Conservation (phyloP, 805 yeast genomes). For the Wickerhamomyces chambardii region DNA sequence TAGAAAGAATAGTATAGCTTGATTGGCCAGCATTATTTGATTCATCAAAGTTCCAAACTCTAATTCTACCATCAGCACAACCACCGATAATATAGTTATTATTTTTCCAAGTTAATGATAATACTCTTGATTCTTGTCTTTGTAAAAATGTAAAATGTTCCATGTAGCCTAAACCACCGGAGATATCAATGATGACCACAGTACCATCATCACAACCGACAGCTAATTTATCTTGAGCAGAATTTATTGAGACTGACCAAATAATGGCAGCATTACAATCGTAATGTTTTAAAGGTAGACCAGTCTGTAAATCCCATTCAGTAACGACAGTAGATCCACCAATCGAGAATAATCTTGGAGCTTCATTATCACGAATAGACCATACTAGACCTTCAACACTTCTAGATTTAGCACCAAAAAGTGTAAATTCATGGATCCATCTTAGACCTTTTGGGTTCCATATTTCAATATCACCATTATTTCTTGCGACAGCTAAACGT, state of each 20-base stretch:
- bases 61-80: conserved; percentile 87
- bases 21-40: no score
- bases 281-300: conserved; percentile 62
- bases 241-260: conserved; percentile 76
- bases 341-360: conserved; percentile 74
- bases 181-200: conserved; percentile 73
- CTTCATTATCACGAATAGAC: conserved; percentile 42
- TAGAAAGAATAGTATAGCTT: conserved; percentile 64
- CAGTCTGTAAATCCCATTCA: conserved; percentile 82
- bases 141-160: conserved; percentile 72
- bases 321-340: conserved; percentile 90
- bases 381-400: conserved; percentile 88
- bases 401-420: conserved; percentile 75
- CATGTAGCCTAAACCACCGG: conserved; percentile 78
- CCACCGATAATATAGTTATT: conserved; percentile 75
- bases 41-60: conserved; percentile 57
- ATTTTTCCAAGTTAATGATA: conserved; percentile 70
- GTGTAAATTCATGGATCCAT: conserved; percentile 71
- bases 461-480: conserved; percentile 91
- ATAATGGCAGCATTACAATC: conserved; percentile 92
- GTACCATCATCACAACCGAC: conserved; percentile 96
- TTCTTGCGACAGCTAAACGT: conserved; percentile 84
- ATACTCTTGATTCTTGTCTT: conserved; percentile 75
- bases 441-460: conserved; percentile 75
- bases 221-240: conserved; percentile 55